Percentiles rank a stretch among this genome's conserved stretches.
phyloP scores from a whole-genome alignment of 495 filamentous ascomycete species.

The Melanomma pulvis-pyrius region DNA sequence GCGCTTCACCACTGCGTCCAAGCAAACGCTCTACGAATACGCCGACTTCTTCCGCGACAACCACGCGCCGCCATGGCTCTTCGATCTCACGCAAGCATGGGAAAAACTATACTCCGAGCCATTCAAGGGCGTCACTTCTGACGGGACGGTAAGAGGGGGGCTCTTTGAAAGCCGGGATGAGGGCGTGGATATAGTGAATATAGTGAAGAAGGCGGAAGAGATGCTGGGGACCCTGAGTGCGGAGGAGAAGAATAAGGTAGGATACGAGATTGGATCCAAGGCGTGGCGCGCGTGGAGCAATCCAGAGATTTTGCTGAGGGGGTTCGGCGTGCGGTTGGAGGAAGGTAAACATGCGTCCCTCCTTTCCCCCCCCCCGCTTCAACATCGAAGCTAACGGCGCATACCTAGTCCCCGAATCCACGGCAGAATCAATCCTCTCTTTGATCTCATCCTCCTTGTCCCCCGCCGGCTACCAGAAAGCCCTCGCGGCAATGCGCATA shows the following conservation, averaged over 20 bases:
- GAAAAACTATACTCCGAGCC: conserved; percentile 65
- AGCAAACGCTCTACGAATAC: conserved; percentile 67
- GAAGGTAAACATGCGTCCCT: conserved; percentile 40
- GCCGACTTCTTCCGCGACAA: conserved; percentile 61
- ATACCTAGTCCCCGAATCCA: conserved; percentile 36
- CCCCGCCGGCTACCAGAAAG: conserved; percentile 70
- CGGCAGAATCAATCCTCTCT: conserved; percentile 50
- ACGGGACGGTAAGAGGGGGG: conserved; percentile 60
- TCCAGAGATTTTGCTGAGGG: conserved; percentile 61
- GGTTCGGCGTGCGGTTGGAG: conserved; percentile 70
- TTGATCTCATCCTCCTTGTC: conserved; percentile 63
- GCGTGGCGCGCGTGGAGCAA: conserved; percentile 79
- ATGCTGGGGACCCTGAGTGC: conserved; percentile 52
- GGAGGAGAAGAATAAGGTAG: conserved; percentile 52
- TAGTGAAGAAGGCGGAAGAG: conserved; percentile 53
- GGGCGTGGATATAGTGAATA: conserved; percentile 58
- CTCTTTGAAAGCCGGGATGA: conserved; percentile 66
- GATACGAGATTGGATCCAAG: conserved; percentile 67
- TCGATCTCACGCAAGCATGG: conserved; percentile 69
- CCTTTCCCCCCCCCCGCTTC: neutral
- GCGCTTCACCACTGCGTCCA: conserved; percentile 65
- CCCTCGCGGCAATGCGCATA: conserved; percentile 69
- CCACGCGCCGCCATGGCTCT: conserved; percentile 67
- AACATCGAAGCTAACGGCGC: neutral
- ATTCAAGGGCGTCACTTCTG: conserved; percentile 70